Conservation (phyloP, 768 basidiomycete species). For the Trametes elegans region DNA sequence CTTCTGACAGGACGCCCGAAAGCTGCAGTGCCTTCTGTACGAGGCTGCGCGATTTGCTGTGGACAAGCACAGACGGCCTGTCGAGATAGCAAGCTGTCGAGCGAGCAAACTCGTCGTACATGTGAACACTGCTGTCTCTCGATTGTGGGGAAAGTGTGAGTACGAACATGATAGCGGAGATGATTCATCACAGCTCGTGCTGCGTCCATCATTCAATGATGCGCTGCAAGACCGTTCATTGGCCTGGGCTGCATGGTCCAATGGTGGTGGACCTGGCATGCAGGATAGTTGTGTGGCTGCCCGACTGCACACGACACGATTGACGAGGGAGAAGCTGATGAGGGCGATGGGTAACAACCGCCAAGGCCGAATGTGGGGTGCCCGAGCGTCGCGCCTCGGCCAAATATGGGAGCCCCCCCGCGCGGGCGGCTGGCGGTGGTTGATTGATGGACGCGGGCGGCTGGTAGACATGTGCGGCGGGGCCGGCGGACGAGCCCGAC, state of each 20-base stretch:
- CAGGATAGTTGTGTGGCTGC: constrained; percentile 3
- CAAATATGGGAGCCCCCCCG: not conserved
- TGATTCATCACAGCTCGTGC: constrained; percentile 8
- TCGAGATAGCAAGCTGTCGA: too few relatives aligned
- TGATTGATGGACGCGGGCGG: constrained; percentile 10
- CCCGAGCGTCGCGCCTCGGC: constrained; percentile 4
- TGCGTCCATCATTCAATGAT: constrained; percentile 10
- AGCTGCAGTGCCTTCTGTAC: too few relatives aligned
- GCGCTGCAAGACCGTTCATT: not conserved
- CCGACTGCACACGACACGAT: constrained; percentile 15
- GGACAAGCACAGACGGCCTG: too few relatives aligned
- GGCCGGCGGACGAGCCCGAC: not conserved
- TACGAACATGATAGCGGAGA: not conserved
- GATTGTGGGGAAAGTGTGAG: not conserved
- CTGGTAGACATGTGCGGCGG: constrained; percentile 12
- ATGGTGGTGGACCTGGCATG: not conserved
- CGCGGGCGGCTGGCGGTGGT: not conserved
- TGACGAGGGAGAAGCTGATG: constrained; percentile 21
- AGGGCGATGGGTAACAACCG: constrained; percentile 17
- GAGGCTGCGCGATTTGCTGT: too few relatives aligned
- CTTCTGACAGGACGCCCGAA: too few relatives aligned
- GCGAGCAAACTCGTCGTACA: too few relatives aligned
- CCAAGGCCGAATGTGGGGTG: constrained; percentile 4
- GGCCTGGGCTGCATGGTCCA: not conserved
- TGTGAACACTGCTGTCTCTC: too few relatives aligned